A percentile compares a stretch with the other conserved stretches of the same genome.
Evolutionary conservation across 2,329 filamentous ascomycete species (phyloP).

Genomic region (Phialophora chinensis): DNA sequence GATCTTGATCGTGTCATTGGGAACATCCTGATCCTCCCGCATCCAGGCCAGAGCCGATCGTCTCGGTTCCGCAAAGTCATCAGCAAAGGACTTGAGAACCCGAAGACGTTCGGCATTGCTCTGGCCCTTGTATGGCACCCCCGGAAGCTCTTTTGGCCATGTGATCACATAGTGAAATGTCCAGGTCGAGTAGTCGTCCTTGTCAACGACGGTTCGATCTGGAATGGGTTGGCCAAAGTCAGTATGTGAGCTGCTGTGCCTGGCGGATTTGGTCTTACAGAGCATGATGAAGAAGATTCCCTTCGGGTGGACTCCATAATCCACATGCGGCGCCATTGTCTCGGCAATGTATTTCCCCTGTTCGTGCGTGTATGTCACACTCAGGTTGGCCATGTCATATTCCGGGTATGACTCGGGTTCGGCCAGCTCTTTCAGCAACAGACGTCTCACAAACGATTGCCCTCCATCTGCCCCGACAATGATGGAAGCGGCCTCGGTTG

Average conservation of each 20-base stretch:
- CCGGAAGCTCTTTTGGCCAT: constrained; percentile 5
- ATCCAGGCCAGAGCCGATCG: constrained; percentile 8
- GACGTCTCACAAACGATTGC: constrained; percentile 9
- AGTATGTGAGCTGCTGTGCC: not conserved
- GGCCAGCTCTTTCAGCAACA: constrained; percentile 12
- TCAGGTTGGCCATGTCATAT: constrained; percentile 11
- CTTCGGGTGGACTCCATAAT: constrained; percentile 8
- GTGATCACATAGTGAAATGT: constrained; percentile 3
- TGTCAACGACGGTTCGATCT: constrained; percentile 9
- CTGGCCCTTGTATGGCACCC: constrained; percentile 4
- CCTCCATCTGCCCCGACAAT: constrained; percentile 4
- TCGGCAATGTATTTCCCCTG: constrained; percentile 9
- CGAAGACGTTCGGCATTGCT: constrained; percentile 7
- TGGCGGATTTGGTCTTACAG: not conserved
- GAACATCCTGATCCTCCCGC: constrained; percentile 3
- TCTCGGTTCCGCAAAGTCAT: constrained; percentile 6
- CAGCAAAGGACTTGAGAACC: constrained; percentile 4
- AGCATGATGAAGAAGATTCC: constrained; percentile 16
- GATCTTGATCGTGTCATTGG: constrained; percentile 1
- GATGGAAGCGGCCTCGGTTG: not conserved
- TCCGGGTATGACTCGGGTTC: constrained; percentile 5
- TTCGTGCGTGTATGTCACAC: constrained; percentile 10
- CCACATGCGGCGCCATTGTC: constrained; percentile 8
- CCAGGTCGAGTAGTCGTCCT: constrained; percentile 13
- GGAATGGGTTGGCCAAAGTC: not conserved